Conservation (phyloP, 73 alveolate genomes). For the Paramecium sexaurelia region DNA sequence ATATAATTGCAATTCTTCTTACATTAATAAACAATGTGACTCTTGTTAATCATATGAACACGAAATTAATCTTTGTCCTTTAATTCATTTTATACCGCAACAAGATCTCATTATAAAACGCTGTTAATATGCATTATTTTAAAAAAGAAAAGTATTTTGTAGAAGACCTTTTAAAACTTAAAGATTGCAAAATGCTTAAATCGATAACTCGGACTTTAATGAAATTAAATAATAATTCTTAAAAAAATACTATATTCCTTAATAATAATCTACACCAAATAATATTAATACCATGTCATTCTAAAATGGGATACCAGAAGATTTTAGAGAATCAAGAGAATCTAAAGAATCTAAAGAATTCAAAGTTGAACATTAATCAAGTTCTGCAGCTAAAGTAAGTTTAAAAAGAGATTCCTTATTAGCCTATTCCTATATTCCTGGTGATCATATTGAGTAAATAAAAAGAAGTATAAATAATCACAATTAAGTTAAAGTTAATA, state of each 20-base stretch:
- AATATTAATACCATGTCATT: neutral
- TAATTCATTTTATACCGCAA: conserved; percentile 47
- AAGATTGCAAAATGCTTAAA: neutral
- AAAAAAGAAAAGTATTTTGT: neutral
- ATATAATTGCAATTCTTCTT: neutral
- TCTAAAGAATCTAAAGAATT: neutral
- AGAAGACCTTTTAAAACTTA: neutral
- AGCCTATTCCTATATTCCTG: neutral
- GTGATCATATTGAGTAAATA: neutral
- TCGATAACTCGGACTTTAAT: neutral
- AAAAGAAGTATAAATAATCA: conserved; percentile 14
- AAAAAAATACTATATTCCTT: neutral
- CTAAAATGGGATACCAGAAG: neutral
- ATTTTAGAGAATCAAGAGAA: neutral
- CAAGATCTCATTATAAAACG: conserved; percentile 29
- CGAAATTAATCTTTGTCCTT: conserved; percentile 3
- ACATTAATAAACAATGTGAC: neutral
- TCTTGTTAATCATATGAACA: conserved; percentile 24
- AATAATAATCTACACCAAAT: neutral
- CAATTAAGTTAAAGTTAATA: neutral
- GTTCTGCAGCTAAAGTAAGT: neutral
- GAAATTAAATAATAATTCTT: neutral
- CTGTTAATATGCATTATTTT: neutral
- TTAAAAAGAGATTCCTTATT: neutral
- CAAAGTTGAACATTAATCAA: neutral